Evolutionary conservation across 495 filamentous ascomycete genomes (phyloP).

Genomic region (Penicillium robsamsonii): DNA sequence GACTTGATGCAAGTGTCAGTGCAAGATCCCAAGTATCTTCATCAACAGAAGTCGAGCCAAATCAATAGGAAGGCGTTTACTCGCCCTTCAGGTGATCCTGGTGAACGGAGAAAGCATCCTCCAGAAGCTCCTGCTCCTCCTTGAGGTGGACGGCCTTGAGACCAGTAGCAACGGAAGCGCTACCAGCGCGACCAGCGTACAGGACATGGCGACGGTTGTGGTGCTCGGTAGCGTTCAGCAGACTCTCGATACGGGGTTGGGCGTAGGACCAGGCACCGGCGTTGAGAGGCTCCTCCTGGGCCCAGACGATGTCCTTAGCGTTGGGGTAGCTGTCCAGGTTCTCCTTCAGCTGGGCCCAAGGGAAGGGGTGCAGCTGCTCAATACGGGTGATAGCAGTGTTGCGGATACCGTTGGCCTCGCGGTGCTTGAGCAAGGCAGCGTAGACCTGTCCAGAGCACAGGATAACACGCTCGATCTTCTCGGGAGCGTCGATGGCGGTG

Average conservation of each 20-base stretch:
- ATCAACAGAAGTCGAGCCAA: conserved; percentile 3
- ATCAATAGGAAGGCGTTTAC: conserved; percentile 29
- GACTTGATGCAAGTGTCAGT: conserved; percentile 19
- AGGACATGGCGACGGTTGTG: conserved; percentile 93
- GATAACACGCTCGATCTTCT: conserved; percentile 91
- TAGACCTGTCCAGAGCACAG: conserved; percentile 96
- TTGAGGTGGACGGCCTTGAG: conserved; percentile 83
- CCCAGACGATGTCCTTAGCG: conserved; percentile 93
- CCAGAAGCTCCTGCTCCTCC: conserved; percentile 88
- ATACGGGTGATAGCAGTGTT: conserved; percentile 91
- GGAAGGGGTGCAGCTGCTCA: conserved; percentile 98
- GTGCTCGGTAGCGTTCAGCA: conserved; percentile 85
- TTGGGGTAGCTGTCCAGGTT: conserved; percentile 96
- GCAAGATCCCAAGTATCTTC: neutral
- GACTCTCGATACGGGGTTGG: conserved; percentile 92
- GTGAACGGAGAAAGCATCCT: conserved; percentile 66
- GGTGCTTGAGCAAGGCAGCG: conserved; percentile 84
- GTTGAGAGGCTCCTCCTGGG: conserved; percentile 95
- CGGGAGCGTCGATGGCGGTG: conserved; percentile 66
- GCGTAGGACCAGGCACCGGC: conserved; percentile 93
- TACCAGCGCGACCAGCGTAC: conserved; percentile 91
- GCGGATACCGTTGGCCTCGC: conserved; percentile 75
- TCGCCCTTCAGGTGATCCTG: conserved; percentile 59
- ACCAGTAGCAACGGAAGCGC: conserved; percentile 89
- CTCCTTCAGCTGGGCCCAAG: conserved; percentile 92